Evolutionary conservation across 495 filamentous ascomycete genomes (phyloP), one percentile per base, ranked within the genome.

Genomic region (Articulospora tetracladia): DNA sequence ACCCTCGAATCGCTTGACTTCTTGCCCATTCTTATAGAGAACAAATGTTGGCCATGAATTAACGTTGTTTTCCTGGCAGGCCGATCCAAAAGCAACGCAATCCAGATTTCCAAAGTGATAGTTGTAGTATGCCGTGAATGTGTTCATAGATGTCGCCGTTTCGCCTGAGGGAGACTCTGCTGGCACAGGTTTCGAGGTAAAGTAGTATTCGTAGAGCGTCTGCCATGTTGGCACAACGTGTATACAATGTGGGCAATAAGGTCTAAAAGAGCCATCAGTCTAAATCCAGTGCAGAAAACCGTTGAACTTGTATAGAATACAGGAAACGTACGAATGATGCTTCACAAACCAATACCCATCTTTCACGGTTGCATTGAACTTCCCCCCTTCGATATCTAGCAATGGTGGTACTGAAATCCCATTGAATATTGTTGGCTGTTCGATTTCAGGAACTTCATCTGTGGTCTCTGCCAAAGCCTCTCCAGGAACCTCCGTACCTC

Each of bases 171-270:
- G 28, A 7, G 53, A 17, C 24, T 55, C 57, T 15, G 72, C 61
- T 24, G 69, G 69, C 2, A 73, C 69, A 12, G 90, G 86, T 66
- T 90, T 86, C n/a, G 90, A 94, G 7, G 93, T 97, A 72, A 93
- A 96, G 76, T 97, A 97, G 74, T 85, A 97, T 72, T 98, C 94
- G 75, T 96, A 96, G 23, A 96, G 76, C 7, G 93, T 96, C 76
- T 97, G 91, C 80, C 86, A 98, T 53, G 83, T 86, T 25, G 95
- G 95, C 32, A 90, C 91, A 64, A 90, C 85, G 41, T 79, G 77
- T 65, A 80, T 76, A 75, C 95, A 98, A 74, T 98, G 94, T 39
- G 74, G 76, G 69, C 93, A 97, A 24, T 78, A 82, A 23, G 81
- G 81, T 53, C 66, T 68, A 53, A n/a, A 10, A 46, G 28, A 30